phyloP scores from a whole-genome alignment of 805 yeast species.

The Metschnikowia corniflorae region DNA sequence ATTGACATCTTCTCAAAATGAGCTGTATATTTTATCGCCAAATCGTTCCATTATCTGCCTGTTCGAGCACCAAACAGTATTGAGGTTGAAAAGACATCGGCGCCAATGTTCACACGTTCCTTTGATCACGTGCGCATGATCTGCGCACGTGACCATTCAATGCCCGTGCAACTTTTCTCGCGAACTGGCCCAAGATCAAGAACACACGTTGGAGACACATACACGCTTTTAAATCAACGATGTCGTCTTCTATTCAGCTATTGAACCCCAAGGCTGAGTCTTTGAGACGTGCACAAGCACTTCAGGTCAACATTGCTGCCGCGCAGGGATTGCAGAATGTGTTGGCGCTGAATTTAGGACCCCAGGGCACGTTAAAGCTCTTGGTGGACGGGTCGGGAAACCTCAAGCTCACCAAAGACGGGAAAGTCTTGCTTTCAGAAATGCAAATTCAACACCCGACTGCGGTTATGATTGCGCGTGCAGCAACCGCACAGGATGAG shows the following conservation, averaged over 20 bases:
- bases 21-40: too few relatives aligned
- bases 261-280: slow-evolving; percentile 97
- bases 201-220: too few relatives aligned
- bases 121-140: background rate
- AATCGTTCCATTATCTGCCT: too few relatives aligned
- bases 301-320: slow-evolving; percentile 91
- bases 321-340: slow-evolving; percentile 97
- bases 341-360: slow-evolving; percentile 87
- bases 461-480: slow-evolving; percentile 69
- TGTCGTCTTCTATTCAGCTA: slow-evolving; percentile 73
- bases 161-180: background rate
- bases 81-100: too few relatives aligned
- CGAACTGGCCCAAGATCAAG: slow-evolving; percentile 2
- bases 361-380: slow-evolving; percentile 95
- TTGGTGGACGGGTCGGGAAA: slow-evolving; percentile 95
- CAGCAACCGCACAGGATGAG: slow-evolving; percentile 98
- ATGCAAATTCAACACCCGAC: slow-evolving; percentile 81
- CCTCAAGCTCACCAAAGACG: slow-evolving; percentile 94
- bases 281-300: slow-evolving; percentile 90
- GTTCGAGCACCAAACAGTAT: too few relatives aligned
- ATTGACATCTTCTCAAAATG: too few relatives aligned
- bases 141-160: background rate
- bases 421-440: slow-evolving; percentile 86
- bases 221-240: too few relatives aligned
- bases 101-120: slow-evolving; percentile 1